Evolutionary conservation across 208 protist species (phyloP).

Genomic region (Leishmania tropica): DNA sequence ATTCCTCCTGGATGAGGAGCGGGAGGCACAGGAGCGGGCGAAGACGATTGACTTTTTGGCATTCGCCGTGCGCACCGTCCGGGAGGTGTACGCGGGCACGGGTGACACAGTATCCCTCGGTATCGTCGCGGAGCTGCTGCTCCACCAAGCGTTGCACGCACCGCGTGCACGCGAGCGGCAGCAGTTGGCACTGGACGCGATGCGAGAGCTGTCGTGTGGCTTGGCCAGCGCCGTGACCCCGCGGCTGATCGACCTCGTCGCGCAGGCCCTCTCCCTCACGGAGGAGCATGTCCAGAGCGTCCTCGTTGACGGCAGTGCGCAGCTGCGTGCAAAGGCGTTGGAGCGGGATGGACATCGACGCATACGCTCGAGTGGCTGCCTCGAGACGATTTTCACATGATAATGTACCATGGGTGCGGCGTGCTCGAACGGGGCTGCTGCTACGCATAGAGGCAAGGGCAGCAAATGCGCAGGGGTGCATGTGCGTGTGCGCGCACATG

Average conservation of each 20-base stretch:
- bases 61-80: slow-evolving; percentile 22
- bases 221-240: slow-evolving; percentile 34
- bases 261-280: slow-evolving; percentile 43
- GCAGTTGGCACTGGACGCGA: slow-evolving; percentile 46
- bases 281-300: slow-evolving; percentile 63
- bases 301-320: slow-evolving; percentile 45
- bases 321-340: slow-evolving; percentile 48
- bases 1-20: slow-evolving; percentile 63
- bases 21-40: slow-evolving; percentile 25
- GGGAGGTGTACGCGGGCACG: slow-evolving; percentile 22
- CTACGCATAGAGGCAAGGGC: background rate
- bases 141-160: slow-evolving; percentile 33
- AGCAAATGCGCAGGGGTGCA: background rate
- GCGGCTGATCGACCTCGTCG: slow-evolving; percentile 27
- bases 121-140: slow-evolving; percentile 47
- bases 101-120: slow-evolving; percentile 28
- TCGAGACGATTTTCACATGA: slow-evolving; percentile 15
- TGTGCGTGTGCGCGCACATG: background rate
- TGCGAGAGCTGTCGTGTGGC: slow-evolving; percentile 48
- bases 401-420: background rate
- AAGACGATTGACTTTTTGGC: slow-evolving; percentile 12
- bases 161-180: slow-evolving; percentile 19
- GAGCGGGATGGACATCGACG: background rate
- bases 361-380: slow-evolving; percentile 5
- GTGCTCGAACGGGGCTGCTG: background rate